phyloP scores from a whole-genome alignment of 495 filamentous ascomycete species.

The Bombardia bombarda region DNA sequence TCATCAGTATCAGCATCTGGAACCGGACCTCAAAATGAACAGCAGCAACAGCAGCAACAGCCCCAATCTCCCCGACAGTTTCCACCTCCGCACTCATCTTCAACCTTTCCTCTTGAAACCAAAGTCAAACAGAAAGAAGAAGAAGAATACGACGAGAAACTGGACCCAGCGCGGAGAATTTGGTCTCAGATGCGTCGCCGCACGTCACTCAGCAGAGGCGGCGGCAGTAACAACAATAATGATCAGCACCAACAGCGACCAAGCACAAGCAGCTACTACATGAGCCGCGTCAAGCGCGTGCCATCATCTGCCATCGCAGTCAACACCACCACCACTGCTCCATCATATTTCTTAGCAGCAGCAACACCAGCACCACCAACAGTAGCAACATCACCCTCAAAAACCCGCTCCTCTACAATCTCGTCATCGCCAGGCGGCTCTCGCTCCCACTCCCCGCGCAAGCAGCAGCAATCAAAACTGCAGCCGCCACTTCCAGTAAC shows the following conservation, averaged over 20 bases:
- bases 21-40: background rate
- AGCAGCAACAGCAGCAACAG: background rate
- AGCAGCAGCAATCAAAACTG: background rate
- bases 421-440: no score
- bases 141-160: constrained; percentile 12
- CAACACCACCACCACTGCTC: background rate
- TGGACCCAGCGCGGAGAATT: constrained; percentile 40
- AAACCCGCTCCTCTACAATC: no score
- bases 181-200: constrained; percentile 38
- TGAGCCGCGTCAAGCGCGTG: constrained; percentile 11
- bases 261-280: constrained; percentile 14
- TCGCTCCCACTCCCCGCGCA: no score
- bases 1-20: background rate
- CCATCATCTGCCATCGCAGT: background rate
- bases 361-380: background rate
- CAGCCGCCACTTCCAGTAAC: background rate
- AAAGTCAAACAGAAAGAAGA: background rate
- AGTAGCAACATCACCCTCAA: no score
- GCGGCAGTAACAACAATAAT: no score
- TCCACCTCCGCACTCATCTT: constrained; percentile 1
- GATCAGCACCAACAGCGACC: no score
- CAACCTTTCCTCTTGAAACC: background rate
- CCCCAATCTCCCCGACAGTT: background rate
- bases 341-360: background rate
- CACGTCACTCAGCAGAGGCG: no score